A percentile compares a stretch with the other conserved stretches of the same genome.
Evolutionary conservation across 345 rosid genomes (phyloP).

Genomic region (Durio zibethinus): DNA sequence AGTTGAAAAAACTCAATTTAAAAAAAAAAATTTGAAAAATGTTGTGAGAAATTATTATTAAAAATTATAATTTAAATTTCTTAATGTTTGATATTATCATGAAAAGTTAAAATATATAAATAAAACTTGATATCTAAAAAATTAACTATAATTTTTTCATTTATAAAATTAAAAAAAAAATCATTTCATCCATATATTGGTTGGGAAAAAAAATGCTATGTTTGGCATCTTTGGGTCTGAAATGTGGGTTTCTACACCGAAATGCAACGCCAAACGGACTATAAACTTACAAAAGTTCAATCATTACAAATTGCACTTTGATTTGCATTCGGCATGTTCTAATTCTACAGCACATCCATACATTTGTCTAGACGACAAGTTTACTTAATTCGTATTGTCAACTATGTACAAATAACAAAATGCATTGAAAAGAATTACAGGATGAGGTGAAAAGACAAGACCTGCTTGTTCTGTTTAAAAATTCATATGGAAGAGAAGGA

Average conservation of each 20-base stretch:
- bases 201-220: too few relatives aligned
- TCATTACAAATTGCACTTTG: conserved; percentile 14
- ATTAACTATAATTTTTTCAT: too few relatives aligned
- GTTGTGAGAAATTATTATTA: too few relatives aligned
- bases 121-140: too few relatives aligned
- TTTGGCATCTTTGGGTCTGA: too few relatives aligned
- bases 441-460: conserved; percentile 3
- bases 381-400: conserved; percentile 23
- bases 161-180: too few relatives aligned
- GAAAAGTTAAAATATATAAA: too few relatives aligned
- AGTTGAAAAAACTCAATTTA: too few relatives aligned
- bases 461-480: conserved; percentile 13
- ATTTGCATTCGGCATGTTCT: conserved; percentile 18
- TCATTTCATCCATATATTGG: too few relatives aligned
- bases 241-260: not conserved
- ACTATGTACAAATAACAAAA: conserved; percentile 36
- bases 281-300: not conserved
- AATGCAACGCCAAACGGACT: not conserved
- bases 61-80: too few relatives aligned
- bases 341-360: conserved; percentile 20
- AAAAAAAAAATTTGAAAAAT: too few relatives aligned
- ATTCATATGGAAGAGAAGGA: conserved; percentile 17
- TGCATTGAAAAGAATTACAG: conserved; percentile 30
- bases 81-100: too few relatives aligned
- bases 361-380: conserved; percentile 21